Evolutionary conservation across 768 basidiomycete genomes (phyloP).

Genomic region (Asterophora parasitica): DNA sequence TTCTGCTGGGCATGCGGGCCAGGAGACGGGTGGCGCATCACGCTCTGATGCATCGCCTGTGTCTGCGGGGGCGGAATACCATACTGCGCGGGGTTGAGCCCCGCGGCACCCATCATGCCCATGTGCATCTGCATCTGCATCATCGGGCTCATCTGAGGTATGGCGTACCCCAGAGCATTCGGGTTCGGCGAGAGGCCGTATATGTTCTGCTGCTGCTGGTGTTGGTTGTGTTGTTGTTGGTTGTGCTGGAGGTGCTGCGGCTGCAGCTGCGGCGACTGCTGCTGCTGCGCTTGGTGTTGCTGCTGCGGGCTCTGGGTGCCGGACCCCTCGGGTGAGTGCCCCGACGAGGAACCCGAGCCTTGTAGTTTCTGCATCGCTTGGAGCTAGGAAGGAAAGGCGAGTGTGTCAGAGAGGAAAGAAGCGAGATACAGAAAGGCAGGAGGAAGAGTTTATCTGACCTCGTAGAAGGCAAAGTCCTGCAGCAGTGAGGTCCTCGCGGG

Average conservation of each 20-base stretch:
- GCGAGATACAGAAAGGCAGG: neutral
- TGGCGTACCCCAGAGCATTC: slow-evolving; percentile 50
- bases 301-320: slow-evolving; percentile 37
- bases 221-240: slow-evolving; percentile 34
- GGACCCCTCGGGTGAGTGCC: slow-evolving; percentile 27
- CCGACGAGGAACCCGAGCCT: slow-evolving; percentile 32
- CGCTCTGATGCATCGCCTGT: slow-evolving; percentile 81
- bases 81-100: slow-evolving; percentile 36
- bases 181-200: slow-evolving; percentile 44
- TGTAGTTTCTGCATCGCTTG: slow-evolving; percentile 80
- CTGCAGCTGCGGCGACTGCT: slow-evolving; percentile 30
- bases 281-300: slow-evolving; percentile 32
- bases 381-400: slow-evolving; percentile 38
- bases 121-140: slow-evolving; percentile 55
- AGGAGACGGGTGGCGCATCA: slow-evolving; percentile 68
- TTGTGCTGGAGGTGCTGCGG: slow-evolving; percentile 39
- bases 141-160: slow-evolving; percentile 59
- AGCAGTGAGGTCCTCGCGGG: slow-evolving; percentile 89
- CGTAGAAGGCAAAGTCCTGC: slow-evolving; percentile 91
- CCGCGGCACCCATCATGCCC: slow-evolving; percentile 44
- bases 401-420: neutral
- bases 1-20: slow-evolving; percentile 18
- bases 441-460: slow-evolving; percentile 43
- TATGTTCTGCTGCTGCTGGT: slow-evolving; percentile 39
- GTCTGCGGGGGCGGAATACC: slow-evolving; percentile 41